Base-by-base conservation (phyloP, 2,329 filamentous ascomycete genomes). In the Didymella glomerata region DNA sequence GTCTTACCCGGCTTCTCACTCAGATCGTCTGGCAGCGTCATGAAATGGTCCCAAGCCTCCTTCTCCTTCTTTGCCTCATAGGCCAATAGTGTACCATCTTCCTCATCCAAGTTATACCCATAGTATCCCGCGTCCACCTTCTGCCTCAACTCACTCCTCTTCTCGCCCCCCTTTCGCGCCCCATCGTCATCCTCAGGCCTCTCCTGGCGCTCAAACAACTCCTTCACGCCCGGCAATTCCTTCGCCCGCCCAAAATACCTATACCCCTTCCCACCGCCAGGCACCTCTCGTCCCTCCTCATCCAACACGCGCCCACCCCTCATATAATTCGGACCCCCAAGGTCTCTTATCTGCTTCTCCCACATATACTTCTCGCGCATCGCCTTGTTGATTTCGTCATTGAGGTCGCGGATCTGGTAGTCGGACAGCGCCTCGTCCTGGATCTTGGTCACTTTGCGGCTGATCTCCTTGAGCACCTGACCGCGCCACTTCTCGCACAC, bases 291-390 rank as follows among this genome's bases (percentile, higher is more conserved):
- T 2, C 84, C 84, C 53, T 85, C 82, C 66, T 85, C 84, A 74
- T 86, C 84, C 57, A 85, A 75, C 67, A 83, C 78, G 24, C 81
- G 73, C 1, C 83, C 82, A n/a, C 80, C 83, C 28, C 93, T 85
- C 90, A 95, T 96, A 78, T 98, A 99, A 79, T 98, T 98, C 28
- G 95, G 95, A 2, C 95, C 95, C n/a, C 95, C 95, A 24, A 98
- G 78, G 72, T 96, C 96, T 58, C 93, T 86, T 68, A 99, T 97
- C 80, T 97, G 93, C 69, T 95, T 87, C 83, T 99, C 95, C 95
- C 95, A 99, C 86, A 96, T 93, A 85, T 96, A 93, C 80, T 99
- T 99, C 82, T 99, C 95, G 65, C 93, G 89, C 92, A 99, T 97
- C 63, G 97, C 85, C 81, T 97, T 96, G 84, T 99, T 99, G 84